Evolutionary conservation across 257 asterid genomes (phyloP).

Genomic region (Plantago ovata): DNA sequence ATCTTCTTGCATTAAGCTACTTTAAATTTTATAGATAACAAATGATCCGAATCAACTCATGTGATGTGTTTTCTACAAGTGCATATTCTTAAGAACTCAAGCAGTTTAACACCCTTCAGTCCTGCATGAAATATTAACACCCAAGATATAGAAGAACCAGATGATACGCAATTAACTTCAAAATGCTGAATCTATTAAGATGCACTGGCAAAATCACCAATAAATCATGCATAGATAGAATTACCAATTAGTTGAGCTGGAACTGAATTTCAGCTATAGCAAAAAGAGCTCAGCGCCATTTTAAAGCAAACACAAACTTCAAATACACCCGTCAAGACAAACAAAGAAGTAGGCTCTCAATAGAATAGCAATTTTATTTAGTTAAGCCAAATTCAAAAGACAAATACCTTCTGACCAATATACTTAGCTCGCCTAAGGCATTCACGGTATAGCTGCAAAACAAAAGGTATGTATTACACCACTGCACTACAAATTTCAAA

Average conservation of each 20-base stretch:
- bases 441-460: constrained; percentile 80
- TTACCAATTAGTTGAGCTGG: background rate
- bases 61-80: background rate
- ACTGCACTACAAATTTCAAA: background rate
- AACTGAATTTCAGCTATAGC: background rate
- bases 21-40: background rate
- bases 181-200: background rate
- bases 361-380: background rate
- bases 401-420: constrained; percentile 70
- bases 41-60: background rate
- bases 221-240: background rate
- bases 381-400: background rate
- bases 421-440: constrained; percentile 91
- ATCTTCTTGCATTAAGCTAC: background rate
- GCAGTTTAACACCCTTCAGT: constrained; percentile 10
- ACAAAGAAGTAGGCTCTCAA: background rate
- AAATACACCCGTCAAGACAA: background rate
- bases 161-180: background rate
- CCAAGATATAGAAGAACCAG: background rate
- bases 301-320: background rate
- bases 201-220: too few relatives aligned
- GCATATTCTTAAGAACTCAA: background rate
- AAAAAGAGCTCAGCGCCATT: background rate
- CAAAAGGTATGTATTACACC: constrained; percentile 4
- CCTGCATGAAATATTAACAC: constrained; percentile 11